phyloP scores from a whole-genome alignment of 2,329 filamentous ascomycete genomes.

The Penicillium sp. region DNA sequence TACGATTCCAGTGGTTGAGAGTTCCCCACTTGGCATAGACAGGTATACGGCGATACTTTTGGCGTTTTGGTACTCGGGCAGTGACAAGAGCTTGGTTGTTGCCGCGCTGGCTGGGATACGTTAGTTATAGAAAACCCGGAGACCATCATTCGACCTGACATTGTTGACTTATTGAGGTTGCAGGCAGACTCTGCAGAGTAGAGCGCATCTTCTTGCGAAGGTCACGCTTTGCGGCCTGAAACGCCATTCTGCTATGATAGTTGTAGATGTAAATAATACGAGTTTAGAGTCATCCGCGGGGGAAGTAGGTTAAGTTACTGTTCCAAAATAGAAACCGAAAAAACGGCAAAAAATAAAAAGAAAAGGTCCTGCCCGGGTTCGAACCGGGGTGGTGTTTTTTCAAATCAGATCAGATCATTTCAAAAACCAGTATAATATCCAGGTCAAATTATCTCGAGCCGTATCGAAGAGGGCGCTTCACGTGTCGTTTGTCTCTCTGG shows the following conservation, averaged over 20 bases:
- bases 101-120: constrained; percentile 59
- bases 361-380: background rate
- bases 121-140: constrained; percentile 21
- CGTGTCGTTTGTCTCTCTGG: no score
- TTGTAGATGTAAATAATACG: background rate
- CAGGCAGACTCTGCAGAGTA: constrained; percentile 59
- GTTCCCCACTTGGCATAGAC: constrained; percentile 85
- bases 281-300: background rate
- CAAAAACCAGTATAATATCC: no score
- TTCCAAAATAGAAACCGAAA: background rate
- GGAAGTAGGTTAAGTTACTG: background rate
- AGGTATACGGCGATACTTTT: constrained; percentile 79
- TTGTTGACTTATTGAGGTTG: constrained; percentile 64
- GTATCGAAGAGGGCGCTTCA: no score
- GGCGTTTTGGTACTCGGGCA: constrained; percentile 73
- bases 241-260: constrained; percentile 47
- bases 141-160: constrained; percentile 54
- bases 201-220: constrained; percentile 69
- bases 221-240: constrained; percentile 71
- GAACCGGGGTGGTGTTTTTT: no score
- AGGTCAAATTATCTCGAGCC: no score
- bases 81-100: constrained; percentile 62
- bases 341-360: background rate
- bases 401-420: no score
- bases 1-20: constrained; percentile 80